Evolutionary conservation across 345 rosid genomes (phyloP).

Genomic region (Acer yangbiense): DNA sequence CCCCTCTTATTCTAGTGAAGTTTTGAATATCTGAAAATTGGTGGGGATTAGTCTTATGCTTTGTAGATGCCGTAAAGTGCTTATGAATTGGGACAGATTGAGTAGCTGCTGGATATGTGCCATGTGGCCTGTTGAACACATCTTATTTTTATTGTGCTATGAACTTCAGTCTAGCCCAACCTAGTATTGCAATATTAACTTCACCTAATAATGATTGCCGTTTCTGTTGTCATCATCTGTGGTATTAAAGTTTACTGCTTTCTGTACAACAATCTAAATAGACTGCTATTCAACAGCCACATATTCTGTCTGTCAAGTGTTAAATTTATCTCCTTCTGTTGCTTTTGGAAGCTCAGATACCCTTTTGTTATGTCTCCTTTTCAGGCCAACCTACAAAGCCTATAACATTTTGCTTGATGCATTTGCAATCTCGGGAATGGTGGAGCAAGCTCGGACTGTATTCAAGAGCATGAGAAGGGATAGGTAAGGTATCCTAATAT

Average conservation of each 20-base stretch:
- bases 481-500: slow-evolving; percentile 47
- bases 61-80: neutral
- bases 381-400: slow-evolving; percentile 88
- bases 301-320: neutral
- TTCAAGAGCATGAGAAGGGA: slow-evolving; percentile 97
- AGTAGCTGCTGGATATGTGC: neutral
- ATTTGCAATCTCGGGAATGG: slow-evolving; percentile 94
- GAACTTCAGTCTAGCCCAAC: neutral
- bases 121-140: neutral
- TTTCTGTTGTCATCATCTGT: neutral
- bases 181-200: neutral
- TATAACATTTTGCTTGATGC: slow-evolving; percentile 96
- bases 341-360: slow-evolving; percentile 3
- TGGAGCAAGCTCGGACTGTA: slow-evolving; percentile 84
- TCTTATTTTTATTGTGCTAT: neutral
- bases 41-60: neutral
- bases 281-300: neutral
- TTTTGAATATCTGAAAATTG: neutral
- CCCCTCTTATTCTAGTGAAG: neutral
- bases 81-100: neutral
- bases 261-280: neutral
- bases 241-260: neutral
- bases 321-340: neutral
- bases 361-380: slow-evolving; percentile 18
- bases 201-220: neutral